Evolutionary conservation across 257 asterid species (phyloP).

Genomic region (Solanum etuberosum): DNA sequence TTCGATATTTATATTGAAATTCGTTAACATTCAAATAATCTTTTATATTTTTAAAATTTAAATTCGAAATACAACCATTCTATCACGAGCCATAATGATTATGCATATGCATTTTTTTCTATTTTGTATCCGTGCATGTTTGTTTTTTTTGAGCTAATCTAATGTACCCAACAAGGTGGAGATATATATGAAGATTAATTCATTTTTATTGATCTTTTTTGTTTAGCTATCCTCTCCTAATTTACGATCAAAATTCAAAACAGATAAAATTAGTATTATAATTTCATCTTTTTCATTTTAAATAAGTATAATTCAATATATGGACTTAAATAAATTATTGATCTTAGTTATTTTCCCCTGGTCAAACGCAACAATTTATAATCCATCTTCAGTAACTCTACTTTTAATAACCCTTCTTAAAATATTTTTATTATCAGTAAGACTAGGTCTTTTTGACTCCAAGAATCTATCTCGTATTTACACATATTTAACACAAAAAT

Average conservation of each 20-base stretch:
- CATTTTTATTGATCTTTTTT: background rate
- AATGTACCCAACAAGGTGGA: background rate
- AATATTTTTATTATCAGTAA: background rate
- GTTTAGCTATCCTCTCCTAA: background rate
- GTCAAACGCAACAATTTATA: background rate
- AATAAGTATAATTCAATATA: background rate
- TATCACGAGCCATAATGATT: background rate
- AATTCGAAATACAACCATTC: background rate
- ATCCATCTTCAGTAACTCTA: background rate
- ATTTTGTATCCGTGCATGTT: background rate
- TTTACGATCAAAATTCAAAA: background rate
- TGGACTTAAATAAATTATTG: background rate
- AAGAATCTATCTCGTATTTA: background rate
- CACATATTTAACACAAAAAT: background rate
- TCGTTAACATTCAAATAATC: background rate
- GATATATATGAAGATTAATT: background rate
- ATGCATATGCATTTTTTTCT: background rate
- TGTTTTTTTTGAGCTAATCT: background rate
- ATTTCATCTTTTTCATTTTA: background rate
- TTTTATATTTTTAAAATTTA: background rate
- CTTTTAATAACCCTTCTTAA: background rate
- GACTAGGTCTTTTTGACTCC: background rate
- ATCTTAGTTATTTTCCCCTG: background rate
- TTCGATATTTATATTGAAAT: rapidly evolving
- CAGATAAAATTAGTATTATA: background rate